phyloP scores from a whole-genome alignment of 495 filamentous ascomycete genomes.

The Filosporella fistucella region DNA sequence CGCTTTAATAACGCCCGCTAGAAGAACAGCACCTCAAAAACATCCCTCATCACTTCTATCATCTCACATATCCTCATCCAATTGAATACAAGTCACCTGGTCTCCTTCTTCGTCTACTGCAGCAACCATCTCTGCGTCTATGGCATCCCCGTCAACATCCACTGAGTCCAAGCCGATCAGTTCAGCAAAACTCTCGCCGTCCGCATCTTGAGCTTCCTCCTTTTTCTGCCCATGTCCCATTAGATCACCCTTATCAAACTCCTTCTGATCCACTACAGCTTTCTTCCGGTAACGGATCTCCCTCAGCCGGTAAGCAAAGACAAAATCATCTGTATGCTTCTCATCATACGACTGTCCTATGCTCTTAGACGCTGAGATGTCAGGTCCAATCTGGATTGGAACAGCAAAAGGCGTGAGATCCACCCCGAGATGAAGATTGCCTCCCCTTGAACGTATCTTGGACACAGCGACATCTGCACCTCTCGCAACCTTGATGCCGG shows the following conservation, averaged over 20 bases:
- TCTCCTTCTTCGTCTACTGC: neutral
- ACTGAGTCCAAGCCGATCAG: neutral
- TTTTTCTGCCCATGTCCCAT: neutral
- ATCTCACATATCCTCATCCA: neutral
- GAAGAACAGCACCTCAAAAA: neutral
- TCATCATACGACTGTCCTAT: neutral
- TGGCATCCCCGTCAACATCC: neutral
- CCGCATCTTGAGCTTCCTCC: neutral
- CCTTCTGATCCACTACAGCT: neutral
- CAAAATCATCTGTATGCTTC: constrained; percentile 7
- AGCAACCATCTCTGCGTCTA: neutral
- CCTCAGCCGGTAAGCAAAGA: constrained; percentile 19
- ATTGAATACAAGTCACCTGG: neutral
- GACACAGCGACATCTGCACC: constrained; percentile 11
- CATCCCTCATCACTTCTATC: neutral
- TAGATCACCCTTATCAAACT: constrained; percentile 6
- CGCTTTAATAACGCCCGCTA: neutral
- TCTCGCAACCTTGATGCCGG: constrained; percentile 20
- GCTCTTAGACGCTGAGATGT: neutral
- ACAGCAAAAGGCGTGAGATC: constrained; percentile 11
- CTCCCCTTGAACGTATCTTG: neutral
- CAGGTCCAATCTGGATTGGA: constrained; percentile 12
- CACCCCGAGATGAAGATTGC: constrained; percentile 11
- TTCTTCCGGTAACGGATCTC: constrained; percentile 12
- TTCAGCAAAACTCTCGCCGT: neutral